Conservation (phyloP, 2,329 filamentous ascomycete genomes). For the Helotiales sp. region DNA sequence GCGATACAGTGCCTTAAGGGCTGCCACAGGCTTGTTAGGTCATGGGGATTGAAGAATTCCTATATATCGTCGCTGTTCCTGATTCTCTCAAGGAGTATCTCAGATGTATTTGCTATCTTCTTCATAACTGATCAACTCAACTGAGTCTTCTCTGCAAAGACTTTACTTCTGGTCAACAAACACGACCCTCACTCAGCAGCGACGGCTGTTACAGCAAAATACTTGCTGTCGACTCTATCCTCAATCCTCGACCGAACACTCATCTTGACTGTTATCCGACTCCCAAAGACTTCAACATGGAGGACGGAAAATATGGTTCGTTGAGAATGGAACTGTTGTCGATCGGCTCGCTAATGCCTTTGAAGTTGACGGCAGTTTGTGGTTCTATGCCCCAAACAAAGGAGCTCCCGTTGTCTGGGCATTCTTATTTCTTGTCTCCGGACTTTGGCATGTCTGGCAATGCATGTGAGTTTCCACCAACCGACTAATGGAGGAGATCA, state of each 20-base stretch:
- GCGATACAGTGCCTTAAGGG: not conserved
- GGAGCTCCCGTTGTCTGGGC: slow-evolving; percentile 58
- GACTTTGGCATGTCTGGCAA: slow-evolving; percentile 57
- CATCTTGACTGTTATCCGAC: not conserved
- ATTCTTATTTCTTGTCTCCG: slow-evolving; percentile 53
- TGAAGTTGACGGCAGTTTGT: slow-evolving; percentile 45
- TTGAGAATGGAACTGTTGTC: not conserved
- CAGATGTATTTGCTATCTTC: not conserved
- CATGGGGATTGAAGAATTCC: not conserved
- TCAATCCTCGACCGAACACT: not conserved
- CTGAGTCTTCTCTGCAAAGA: no score
- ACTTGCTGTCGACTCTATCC: not conserved
- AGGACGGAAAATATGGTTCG: slow-evolving; percentile 37
- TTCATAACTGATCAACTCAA: not conserved
- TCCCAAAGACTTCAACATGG: slow-evolving; percentile 18
- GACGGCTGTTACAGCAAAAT: not conserved
- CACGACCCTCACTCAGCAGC: not conserved
- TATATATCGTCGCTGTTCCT: slow-evolving; percentile 6
- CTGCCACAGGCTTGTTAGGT: not conserved
- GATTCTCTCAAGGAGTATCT: not conserved
- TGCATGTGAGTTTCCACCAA: slow-evolving; percentile 53
- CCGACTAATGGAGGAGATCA: slow-evolving; percentile 1
- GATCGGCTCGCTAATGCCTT: not conserved
- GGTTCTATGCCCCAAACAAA: slow-evolving; percentile 59
- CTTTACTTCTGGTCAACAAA: slow-evolving; percentile 3